Percentiles rank a stretch among this genome's conserved stretches.
These are phyloP conservation scores for Sclerotinia minor DNA, from an alignment of 2,329 filamentous ascomycete species.

Conservation along the genomic window DNA sequence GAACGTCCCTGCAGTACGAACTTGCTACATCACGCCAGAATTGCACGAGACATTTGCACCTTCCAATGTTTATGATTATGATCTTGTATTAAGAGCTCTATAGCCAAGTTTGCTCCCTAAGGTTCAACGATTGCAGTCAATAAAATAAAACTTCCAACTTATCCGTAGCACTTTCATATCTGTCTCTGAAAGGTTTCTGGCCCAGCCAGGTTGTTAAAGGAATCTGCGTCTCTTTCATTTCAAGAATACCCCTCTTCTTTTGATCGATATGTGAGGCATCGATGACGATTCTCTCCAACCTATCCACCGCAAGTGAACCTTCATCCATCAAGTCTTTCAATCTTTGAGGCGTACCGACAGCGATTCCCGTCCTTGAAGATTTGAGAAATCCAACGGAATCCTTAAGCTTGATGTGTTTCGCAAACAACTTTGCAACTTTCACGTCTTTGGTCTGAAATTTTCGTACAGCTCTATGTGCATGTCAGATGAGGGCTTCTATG, in stretches of 20 bases:
- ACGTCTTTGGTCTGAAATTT: constrained; percentile 78
- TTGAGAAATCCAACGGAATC: constrained; percentile 79
- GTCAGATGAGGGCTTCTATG: constrained; percentile 24
- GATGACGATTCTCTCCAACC: constrained; percentile 77
- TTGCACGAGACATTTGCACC: constrained; percentile 3
- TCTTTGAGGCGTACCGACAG: constrained; percentile 84
- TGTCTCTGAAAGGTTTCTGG: constrained; percentile 67
- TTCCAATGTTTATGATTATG: constrained; percentile 5
- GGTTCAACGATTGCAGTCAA: constrained; percentile 41
- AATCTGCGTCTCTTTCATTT: constrained; percentile 91
- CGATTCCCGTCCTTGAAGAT: constrained; percentile 72
- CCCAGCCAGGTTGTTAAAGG: constrained; percentile 75
- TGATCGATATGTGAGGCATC: constrained; percentile 92
- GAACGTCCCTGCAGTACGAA: background rate
- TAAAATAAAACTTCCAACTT: constrained; percentile 65
- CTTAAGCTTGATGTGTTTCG: constrained; percentile 94
- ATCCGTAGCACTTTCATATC: constrained; percentile 60
- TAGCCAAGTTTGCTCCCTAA: constrained; percentile 6
- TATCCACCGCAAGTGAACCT: constrained; percentile 68
- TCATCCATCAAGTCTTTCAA: constrained; percentile 80
- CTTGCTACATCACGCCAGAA: constrained; percentile 6
- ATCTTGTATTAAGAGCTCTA: constrained; percentile 7
- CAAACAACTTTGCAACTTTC: constrained; percentile 87
- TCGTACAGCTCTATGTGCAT: constrained; percentile 60
- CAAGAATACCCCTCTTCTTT: constrained; percentile 90